Evolutionary conservation across 23 red algal species (phyloP).

Genomic region (Gracilariopsis chorda): DNA sequence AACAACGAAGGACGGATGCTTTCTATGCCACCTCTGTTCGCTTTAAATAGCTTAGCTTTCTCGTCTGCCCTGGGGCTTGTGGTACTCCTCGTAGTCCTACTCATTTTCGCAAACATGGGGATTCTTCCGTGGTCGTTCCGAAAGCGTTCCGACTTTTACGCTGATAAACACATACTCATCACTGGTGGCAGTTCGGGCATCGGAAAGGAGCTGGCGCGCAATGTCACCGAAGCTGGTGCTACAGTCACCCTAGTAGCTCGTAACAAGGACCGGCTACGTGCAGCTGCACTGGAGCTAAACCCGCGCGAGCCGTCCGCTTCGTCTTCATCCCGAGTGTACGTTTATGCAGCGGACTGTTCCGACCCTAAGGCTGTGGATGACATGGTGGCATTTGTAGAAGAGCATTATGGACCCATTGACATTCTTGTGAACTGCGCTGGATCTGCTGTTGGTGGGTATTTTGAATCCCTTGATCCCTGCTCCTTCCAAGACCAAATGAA

Average conservation of each 20-base stretch:
- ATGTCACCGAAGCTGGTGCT: slow-evolving; percentile 38
- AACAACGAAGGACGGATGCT: no score
- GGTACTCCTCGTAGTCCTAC: not conserved
- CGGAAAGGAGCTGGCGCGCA: slow-evolving; percentile 62
- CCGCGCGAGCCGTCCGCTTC: not conserved
- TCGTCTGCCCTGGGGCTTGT: not conserved
- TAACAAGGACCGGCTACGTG: slow-evolving; percentile 29
- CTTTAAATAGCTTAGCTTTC: no score
- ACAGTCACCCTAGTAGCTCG: slow-evolving; percentile 85
- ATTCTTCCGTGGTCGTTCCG: not conserved
- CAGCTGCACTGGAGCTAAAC: slow-evolving; percentile 50
- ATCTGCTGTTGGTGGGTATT: slow-evolving; percentile 70
- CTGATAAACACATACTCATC: slow-evolving; percentile 62
- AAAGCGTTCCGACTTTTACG: slow-evolving; percentile 36
- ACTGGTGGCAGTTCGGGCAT: slow-evolving; percentile 77
- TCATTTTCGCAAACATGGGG: slow-evolving; percentile 42
- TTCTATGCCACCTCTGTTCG: no score
- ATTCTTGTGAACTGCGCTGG: slow-evolving; percentile 88
- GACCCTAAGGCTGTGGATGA: slow-evolving; percentile 24
- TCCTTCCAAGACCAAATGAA: slow-evolving; percentile 63
- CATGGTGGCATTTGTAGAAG: slow-evolving; percentile 50
- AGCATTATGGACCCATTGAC: slow-evolving; percentile 51
- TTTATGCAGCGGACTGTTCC: slow-evolving; percentile 41
- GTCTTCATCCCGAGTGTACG: slow-evolving; percentile 17
- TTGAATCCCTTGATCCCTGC: slow-evolving; percentile 58